These are phyloP conservation scores for Trichoderma asperelloides DNA, from an alignment of 495 filamentous ascomycete species.

Conservation along the genomic window DNA sequence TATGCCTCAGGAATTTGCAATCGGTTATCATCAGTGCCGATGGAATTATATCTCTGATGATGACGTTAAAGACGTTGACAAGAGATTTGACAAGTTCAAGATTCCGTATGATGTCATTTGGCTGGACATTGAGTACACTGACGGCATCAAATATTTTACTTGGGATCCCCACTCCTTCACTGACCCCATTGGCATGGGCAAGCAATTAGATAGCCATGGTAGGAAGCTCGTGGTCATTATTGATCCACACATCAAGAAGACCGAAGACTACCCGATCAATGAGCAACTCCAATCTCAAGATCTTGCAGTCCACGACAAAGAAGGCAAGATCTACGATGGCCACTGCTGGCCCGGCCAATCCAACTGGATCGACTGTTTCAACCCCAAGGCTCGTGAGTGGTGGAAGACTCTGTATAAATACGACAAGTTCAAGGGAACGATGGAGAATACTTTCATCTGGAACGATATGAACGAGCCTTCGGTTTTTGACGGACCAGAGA, in stretches of 20 bases:
- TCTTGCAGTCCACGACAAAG: constrained; percentile 79
- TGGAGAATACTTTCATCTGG: constrained; percentile 86
- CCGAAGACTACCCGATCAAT: constrained; percentile 62
- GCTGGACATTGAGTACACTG: constrained; percentile 95
- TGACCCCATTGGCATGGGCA: constrained; percentile 77
- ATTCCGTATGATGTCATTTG: constrained; percentile 98
- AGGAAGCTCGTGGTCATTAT: constrained; percentile 92
- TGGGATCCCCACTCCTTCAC: constrained; percentile 85
- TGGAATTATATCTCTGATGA: constrained; percentile 98
- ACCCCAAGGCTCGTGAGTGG: constrained; percentile 76
- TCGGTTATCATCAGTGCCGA: constrained; percentile 93
- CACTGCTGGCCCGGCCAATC: constrained; percentile 98
- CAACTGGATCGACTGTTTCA: constrained; percentile 93
- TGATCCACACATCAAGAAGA: constrained; percentile 96
- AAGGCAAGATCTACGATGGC: constrained; percentile 80
- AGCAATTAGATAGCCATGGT: constrained; percentile 72
- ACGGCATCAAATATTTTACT: constrained; percentile 94
- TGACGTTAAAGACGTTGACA: constrained; percentile 91
- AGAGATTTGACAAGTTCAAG: constrained; percentile 86
- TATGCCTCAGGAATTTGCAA: constrained; percentile 82
- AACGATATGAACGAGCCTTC: constrained; percentile 99
- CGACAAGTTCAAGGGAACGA: constrained; percentile 71
- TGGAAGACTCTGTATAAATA: constrained; percentile 84
- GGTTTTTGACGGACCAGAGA: constrained; percentile 96
- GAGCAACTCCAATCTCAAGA: constrained; percentile 76